Percentiles rank a stretch among this genome's conserved stretches.
phyloP scores from a whole-genome alignment of 2,329 filamentous ascomycete genomes.

The Endothia cerciana region DNA sequence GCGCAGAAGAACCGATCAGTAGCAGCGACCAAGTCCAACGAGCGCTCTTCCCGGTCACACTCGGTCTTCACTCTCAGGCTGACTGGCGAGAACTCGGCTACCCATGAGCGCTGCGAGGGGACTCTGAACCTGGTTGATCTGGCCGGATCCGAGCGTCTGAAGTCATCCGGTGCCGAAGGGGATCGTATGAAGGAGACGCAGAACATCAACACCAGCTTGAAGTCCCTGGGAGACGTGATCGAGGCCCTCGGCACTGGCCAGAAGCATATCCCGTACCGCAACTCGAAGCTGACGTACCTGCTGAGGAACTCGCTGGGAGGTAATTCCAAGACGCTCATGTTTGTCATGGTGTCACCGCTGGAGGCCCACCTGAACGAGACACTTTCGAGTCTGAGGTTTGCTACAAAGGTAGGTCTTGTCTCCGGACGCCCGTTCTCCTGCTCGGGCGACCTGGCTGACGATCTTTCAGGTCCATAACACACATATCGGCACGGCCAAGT shows the following conservation, averaged over 20 bases:
- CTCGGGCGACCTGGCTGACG: neutral
- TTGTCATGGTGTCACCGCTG: conserved; percentile 95
- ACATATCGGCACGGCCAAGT: conserved; percentile 87
- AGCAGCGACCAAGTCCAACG: conserved; percentile 96
- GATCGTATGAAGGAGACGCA: conserved; percentile 92
- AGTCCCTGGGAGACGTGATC: conserved; percentile 92
- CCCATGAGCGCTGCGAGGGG: conserved; percentile 84
- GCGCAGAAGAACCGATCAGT: conserved; percentile 88
- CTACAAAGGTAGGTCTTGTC: conserved; percentile 73
- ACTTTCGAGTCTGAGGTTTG: conserved; percentile 91
- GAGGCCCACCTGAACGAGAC: conserved; percentile 92
- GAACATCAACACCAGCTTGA: conserved; percentile 94
- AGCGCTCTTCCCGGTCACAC: conserved; percentile 90
- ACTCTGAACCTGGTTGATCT: conserved; percentile 95
- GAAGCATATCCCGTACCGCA: conserved; percentile 88
- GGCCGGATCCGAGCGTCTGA: conserved; percentile 88
- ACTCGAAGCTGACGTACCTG: conserved; percentile 95
- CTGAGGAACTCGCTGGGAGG: conserved; percentile 93
- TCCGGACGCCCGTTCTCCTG: neutral
- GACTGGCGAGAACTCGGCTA: conserved; percentile 70
- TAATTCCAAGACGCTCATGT: conserved; percentile 98
- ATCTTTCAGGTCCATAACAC: conserved; percentile 76
- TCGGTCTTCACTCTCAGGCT: conserved; percentile 94
- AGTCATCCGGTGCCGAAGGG: conserved; percentile 84
- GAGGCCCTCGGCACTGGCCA: conserved; percentile 85